These are phyloP conservation scores for Rhodotorula paludigena DNA, from an alignment of 768 basidiomycete species.

Conservation along the genomic window DNA sequence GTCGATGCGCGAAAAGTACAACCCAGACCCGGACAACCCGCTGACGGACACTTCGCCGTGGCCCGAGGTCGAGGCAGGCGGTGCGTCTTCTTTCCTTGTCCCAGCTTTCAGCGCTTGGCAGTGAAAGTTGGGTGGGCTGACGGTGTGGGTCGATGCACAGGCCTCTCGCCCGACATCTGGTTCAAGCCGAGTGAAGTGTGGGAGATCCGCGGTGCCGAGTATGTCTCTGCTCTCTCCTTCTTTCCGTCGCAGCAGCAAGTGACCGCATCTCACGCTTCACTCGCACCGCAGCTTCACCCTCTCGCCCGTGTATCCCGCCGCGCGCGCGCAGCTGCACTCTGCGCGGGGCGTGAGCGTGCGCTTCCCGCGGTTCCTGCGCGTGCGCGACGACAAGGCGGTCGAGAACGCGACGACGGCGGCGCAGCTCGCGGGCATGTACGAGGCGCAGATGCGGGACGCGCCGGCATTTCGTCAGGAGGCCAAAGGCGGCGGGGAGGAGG, in stretches of 20 bases:
- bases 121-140: no score
- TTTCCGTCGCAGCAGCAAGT: fast-evolving
- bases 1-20: conserved; percentile 63
- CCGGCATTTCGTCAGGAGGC: no score
- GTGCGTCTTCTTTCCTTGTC: conserved; percentile 55
- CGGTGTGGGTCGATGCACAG: conserved; percentile 34
- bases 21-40: conserved; percentile 60
- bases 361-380: conserved; percentile 77
- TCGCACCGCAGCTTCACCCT: conserved; percentile 21
- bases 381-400: conserved; percentile 67
- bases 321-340: conserved; percentile 60
- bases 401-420: conserved; percentile 68
- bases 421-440: conserved; percentile 66
- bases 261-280: neutral
- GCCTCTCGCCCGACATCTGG: conserved; percentile 49
- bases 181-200: conserved; percentile 55
- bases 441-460: conserved; percentile 54
- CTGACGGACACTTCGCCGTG: conserved; percentile 10
- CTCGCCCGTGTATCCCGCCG: conserved; percentile 76
- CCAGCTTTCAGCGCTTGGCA: no score
- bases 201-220: conserved; percentile 65
- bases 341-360: conserved; percentile 72
- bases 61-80: conserved; percentile 23
- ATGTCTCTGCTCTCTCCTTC: neutral
- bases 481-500: neutral